A percentile compares a stretch with the other conserved stretches of the same genome.
Evolutionary conservation across 2,329 filamentous ascomycete genomes (phyloP).

Genomic region (Exserohilum rostratum): DNA sequence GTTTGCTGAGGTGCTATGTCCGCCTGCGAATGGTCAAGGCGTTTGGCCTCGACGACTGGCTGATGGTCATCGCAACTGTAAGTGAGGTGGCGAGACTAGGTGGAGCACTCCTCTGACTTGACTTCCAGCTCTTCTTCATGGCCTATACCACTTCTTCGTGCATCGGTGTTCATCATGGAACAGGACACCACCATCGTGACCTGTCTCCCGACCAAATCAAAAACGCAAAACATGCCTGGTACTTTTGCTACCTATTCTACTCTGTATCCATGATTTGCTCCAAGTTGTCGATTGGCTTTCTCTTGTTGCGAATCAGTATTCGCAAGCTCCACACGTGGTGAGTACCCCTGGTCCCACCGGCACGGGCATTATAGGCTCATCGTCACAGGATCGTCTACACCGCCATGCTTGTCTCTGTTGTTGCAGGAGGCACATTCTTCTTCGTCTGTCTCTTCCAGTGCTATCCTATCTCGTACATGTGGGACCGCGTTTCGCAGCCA

Average conservation of each 20-base stretch:
- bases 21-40: constrained; percentile 43
- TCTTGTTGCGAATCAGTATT: constrained; percentile 41
- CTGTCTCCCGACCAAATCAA: constrained; percentile 26
- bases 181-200: constrained; percentile 36
- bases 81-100: constrained; percentile 6
- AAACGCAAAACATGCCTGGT: constrained; percentile 40
- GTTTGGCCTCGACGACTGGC: constrained; percentile 45
- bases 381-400: constrained; percentile 42
- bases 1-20: constrained; percentile 38
- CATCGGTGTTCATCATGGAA: constrained; percentile 38
- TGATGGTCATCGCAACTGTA: constrained; percentile 43
- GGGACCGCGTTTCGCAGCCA: constrained; percentile 46
- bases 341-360: background rate
- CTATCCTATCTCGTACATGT: constrained; percentile 57
- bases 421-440: constrained; percentile 51
- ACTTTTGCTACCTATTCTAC: constrained; percentile 44
- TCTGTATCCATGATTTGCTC: constrained; percentile 39
- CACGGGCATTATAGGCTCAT: background rate
- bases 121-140: constrained; percentile 29
- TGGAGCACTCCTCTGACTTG: constrained; percentile 1
- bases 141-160: constrained; percentile 34
- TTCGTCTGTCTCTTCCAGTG: constrained; percentile 60
- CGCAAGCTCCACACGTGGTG: constrained; percentile 36
- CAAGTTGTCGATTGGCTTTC: constrained; percentile 43
- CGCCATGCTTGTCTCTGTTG: constrained; percentile 44